A percentile compares a stretch with the other conserved stretches of the same genome.
phyloP scores from a whole-genome alignment of 352 stramenopile genomes.

The Phytophthora colocasiae region DNA sequence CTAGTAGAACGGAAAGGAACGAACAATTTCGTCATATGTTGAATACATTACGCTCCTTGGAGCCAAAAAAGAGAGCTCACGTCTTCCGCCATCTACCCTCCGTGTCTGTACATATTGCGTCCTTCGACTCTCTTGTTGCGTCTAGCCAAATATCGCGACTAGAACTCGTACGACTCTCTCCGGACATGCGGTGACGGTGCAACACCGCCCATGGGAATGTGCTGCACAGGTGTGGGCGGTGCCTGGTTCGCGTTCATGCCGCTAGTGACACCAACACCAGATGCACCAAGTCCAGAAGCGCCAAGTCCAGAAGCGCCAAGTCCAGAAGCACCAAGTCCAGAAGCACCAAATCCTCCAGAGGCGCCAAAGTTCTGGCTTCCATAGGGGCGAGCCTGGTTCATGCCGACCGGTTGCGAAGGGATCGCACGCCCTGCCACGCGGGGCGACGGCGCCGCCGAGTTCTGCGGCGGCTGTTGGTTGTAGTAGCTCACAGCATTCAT shows the following conservation, averaged over 20 bases:
- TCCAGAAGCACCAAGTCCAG: conserved; percentile 1
- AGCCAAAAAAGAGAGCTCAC: conserved; percentile 32
- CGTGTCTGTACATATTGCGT: conserved; percentile 27
- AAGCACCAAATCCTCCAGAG: not conserved
- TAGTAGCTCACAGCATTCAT: conserved; percentile 62
- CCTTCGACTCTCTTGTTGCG: conserved; percentile 7
- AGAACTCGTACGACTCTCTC: conserved; percentile 54
- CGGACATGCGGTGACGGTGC: conserved; percentile 35
- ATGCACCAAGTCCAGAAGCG: conserved; percentile 1
- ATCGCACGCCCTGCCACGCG: conserved; percentile 55
- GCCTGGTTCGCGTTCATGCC: conserved; percentile 23
- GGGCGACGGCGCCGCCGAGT: conserved; percentile 47
- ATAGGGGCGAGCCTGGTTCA: conserved; percentile 26
- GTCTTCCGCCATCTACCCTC: conserved; percentile 12
- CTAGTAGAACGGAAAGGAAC: not conserved
- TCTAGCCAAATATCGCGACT: conserved; percentile 16
- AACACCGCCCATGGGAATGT: conserved; percentile 26
- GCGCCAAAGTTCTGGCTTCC: conserved; percentile 30
- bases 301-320: conserved; percentile 1
- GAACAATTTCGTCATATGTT: conserved; percentile 23
- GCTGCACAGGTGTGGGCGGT: conserved; percentile 33
- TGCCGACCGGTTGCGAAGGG: conserved; percentile 46
- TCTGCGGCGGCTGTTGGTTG: conserved; percentile 55
- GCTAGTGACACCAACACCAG: conserved; percentile 5
- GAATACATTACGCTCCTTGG: conserved; percentile 30